Conservation (phyloP, 352 stramenopile genomes). For the Phytophthora niederhauseri region DNA sequence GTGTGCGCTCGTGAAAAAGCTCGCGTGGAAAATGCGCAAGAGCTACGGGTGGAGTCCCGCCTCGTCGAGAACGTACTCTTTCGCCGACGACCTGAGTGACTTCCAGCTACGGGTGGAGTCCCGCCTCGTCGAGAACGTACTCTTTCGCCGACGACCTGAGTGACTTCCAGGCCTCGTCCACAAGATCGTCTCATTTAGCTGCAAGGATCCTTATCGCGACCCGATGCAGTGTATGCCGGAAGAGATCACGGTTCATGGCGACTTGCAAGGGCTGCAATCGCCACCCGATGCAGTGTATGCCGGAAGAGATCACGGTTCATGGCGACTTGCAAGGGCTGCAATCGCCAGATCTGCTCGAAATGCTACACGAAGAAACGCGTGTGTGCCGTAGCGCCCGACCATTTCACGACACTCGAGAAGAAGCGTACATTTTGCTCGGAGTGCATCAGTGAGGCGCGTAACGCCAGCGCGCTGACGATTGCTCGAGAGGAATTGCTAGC, state of each 20-base stretch:
- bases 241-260: conserved; percentile 20
- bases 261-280: conserved; percentile 32
- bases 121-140: conserved; percentile 24
- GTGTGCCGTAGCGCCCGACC: conserved; percentile 29
- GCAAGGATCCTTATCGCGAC: conserved; percentile 7
- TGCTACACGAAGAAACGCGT: conserved; percentile 32
- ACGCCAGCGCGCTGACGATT: conserved; percentile 22
- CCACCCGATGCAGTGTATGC: no score
- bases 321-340: conserved; percentile 31
- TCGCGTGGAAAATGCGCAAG: conserved; percentile 32
- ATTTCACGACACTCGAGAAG: conserved; percentile 28
- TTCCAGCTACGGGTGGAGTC: conserved; percentile 20
- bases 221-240: conserved; percentile 21
- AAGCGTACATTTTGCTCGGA: conserved; percentile 34
- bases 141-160: conserved; percentile 33
- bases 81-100: conserved; percentile 32
- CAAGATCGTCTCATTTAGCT: conserved; percentile 1
- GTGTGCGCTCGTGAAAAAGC: conserved; percentile 37
- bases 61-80: conserved; percentile 29
- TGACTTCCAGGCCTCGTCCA: conserved; percentile 20
- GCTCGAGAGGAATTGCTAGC: conserved; percentile 30
- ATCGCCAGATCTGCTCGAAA: conserved; percentile 21
- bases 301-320: conserved; percentile 25
- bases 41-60: conserved; percentile 18
- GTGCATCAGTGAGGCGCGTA: conserved; percentile 25